Evolutionary conservation across 2,329 filamentous ascomycete genomes (phyloP).

Genomic region (Exophiala lecanii-corni): DNA sequence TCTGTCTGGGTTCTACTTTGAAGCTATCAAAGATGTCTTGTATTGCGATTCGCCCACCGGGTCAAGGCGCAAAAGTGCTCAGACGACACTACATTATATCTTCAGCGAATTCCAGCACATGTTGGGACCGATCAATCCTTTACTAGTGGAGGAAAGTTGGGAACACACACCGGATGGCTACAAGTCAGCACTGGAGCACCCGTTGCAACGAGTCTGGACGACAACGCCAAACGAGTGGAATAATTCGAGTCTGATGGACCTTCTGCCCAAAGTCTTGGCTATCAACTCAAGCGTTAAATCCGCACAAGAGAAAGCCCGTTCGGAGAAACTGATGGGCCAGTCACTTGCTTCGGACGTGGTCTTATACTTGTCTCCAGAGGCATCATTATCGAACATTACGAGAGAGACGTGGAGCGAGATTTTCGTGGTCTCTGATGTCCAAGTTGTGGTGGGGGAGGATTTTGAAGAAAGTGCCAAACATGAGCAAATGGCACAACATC

Average conservation of each 20-base stretch:
- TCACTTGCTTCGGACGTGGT: conserved; percentile 71
- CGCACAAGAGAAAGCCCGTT: conserved; percentile 65
- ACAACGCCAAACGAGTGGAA: conserved; percentile 32
- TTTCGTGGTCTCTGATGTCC: conserved; percentile 18
- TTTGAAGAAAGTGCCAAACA: not conserved
- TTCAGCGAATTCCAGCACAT: conserved; percentile 70
- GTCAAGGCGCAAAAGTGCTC: conserved; percentile 53
- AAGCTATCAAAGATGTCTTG: conserved; percentile 83
- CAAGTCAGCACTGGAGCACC: conserved; percentile 45
- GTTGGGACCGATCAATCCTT: conserved; percentile 73
- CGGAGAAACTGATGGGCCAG: conserved; percentile 68
- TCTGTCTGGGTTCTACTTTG: conserved; percentile 89
- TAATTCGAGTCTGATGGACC: conserved; percentile 5
- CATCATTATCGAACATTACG: conserved; percentile 14
- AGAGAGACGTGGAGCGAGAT: conserved; percentile 21
- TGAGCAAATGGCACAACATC: not conserved
- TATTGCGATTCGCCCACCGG: conserved; percentile 75
- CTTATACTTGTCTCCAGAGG: conserved; percentile 9
- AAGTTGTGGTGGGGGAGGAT: conserved; percentile 2
- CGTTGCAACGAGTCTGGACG: conserved; percentile 38
- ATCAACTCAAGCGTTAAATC: conserved; percentile 66
- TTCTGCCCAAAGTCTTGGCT: conserved; percentile 38
- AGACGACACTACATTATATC: conserved; percentile 56
- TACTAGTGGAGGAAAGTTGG: conserved; percentile 87
- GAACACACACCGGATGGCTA: conserved; percentile 66